Conservation (phyloP, 306 rosid genomes). For the Malus domestica region DNA sequence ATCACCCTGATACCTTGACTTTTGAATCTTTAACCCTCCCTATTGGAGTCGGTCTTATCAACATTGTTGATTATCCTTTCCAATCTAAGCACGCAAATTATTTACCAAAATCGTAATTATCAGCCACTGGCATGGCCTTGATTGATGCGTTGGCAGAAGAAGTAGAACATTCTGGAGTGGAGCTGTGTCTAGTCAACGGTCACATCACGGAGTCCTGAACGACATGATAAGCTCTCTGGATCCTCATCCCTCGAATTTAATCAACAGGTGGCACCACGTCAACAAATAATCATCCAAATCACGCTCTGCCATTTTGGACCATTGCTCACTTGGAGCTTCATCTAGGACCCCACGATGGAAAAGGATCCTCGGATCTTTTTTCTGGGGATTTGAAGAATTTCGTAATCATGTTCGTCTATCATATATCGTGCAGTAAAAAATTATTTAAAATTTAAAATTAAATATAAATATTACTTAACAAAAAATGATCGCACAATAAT, state of each 20-base stretch:
- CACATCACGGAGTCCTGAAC: not conserved
- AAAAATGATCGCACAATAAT: rapidly evolving
- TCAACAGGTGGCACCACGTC: not conserved
- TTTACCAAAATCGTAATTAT: not conserved
- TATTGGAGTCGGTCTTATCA: no score
- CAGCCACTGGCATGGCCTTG: not conserved
- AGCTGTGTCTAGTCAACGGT: not conserved
- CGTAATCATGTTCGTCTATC: no score
- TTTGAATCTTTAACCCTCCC: no score
- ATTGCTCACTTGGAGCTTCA: not conserved
- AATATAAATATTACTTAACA: no score
- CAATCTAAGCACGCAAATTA: no score
- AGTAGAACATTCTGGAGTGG: not conserved
- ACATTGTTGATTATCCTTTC: no score
- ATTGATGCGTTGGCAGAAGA: not conserved
- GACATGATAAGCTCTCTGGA: not conserved
- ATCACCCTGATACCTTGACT: rapidly evolving
- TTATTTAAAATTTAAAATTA: no score
- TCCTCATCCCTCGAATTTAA: not conserved
- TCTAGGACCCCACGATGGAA: not conserved
- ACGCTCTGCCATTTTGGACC: not conserved
- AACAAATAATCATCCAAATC: not conserved
- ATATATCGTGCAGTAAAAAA: rapidly evolving
- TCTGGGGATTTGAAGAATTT: no score
- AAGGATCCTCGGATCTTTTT: no score